Percentiles rank a stretch among this genome's conserved stretches.
These are phyloP conservation scores for Cryphonectria nitschkei DNA, from an alignment of 2,329 filamentous ascomycete species.

Conservation along the genomic window DNA sequence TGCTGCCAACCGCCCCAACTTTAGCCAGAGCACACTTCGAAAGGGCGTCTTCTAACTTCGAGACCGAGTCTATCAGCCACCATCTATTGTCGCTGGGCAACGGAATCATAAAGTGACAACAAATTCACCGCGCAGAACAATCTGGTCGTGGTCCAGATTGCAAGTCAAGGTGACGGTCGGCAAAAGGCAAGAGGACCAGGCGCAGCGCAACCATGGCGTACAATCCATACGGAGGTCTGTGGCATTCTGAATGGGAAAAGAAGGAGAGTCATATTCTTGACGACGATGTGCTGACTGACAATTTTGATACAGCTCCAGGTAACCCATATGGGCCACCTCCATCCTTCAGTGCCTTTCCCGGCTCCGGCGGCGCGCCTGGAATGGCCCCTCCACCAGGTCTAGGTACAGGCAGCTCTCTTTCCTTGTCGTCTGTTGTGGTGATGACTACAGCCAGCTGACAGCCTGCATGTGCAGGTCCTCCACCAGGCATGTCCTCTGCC, in stretches of 20 bases:
- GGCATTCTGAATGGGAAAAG: background rate
- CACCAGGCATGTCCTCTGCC: constrained; percentile 78
- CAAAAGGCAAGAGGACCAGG: background rate
- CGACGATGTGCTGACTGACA: background rate
- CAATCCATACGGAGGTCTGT: constrained; percentile 62
- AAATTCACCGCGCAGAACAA: background rate
- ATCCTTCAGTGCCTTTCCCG: constrained; percentile 72
- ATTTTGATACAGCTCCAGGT: constrained; percentile 36
- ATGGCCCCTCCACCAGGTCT: constrained; percentile 81
- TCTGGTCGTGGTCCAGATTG: constrained; percentile 11
- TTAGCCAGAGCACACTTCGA: background rate
- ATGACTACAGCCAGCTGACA: constrained; percentile 25
- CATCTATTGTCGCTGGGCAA: background rate
- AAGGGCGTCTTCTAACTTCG: background rate
- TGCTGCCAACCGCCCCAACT: background rate
- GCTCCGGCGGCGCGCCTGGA: constrained; percentile 61
- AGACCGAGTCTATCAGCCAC: background rate
- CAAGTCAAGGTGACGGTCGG: background rate
- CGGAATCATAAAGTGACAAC: background rate
- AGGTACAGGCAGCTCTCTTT: constrained; percentile 56
- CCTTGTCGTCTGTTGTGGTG: constrained; percentile 21
- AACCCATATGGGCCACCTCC: constrained; percentile 75
- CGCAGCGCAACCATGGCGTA: constrained; percentile 52
- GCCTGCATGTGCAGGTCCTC: constrained; percentile 59
- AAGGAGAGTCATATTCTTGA: background rate